Evolutionary conservation across 1,139 yeast species (phyloP), one percentile per base, ranked within the genome.

Genomic region (Saccharomyces hybrid): DNA sequence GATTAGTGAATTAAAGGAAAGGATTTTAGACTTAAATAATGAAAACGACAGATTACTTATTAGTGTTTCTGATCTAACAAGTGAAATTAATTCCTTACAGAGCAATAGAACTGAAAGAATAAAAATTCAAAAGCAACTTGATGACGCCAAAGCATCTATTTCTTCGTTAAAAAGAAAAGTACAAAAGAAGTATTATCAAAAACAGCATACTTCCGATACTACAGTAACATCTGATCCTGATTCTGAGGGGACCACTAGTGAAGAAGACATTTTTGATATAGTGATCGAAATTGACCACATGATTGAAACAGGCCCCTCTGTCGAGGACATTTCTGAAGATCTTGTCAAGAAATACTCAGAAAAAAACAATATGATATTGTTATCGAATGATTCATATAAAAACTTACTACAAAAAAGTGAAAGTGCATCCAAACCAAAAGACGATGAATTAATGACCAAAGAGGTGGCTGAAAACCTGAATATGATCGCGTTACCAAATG

Each of bases 1-100:
- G 57, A 64, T 81, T 2, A 66, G 68, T 38, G 81, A 77, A 26
- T 70, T 83, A 55, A 81, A 76, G 60, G 68, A 68, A 8, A 76
- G 80, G 52, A 79, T 83, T 50, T 78, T 76, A 47, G 81, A 78
- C 52, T 71, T 85, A 57, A 84, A 84, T 63, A 84, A 82, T 59
- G 89, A 83, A 61, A 85, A 84, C 49, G 68, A 73, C n/a, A 64
- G 64, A 13, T 55, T 75, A 52, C 54, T 55, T 32, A 49, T 48
- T 23, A 58, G 57, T 47, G 44, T 16, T 9, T 38, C 44, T 16
- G 44, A 38, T 14, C 16, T 38, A 13, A 38, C 44, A 38, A 38
- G 44, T 20, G 25, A 38, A 16, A 38, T 38, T 13, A 38, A 38
- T 16, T 38, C 44, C 16, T 16, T 38, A 16, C 44, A 16, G 16